Conservation (phyloP, 2,329 filamentous ascomycete species). For the Nothopassalora personata region DNA sequence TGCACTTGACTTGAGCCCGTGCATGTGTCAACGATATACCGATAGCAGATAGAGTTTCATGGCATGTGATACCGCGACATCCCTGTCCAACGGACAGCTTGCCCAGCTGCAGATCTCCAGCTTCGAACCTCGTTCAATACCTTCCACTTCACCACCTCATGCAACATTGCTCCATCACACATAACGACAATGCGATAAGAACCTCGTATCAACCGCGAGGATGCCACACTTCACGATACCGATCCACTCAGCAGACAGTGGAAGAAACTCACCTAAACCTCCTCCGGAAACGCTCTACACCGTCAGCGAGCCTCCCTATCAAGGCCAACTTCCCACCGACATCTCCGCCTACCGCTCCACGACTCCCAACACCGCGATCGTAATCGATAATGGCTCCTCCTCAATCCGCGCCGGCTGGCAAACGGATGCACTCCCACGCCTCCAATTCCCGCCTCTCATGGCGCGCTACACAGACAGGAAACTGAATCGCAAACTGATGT, state of each 20-base stretch:
- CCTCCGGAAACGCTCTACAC: conserved; percentile 49
- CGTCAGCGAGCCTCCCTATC: conserved; percentile 56
- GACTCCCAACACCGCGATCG: conserved; percentile 63
- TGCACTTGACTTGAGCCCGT: no score
- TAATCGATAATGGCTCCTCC: conserved; percentile 97
- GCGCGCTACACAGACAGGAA: conserved; percentile 94
- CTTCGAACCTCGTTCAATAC: not conserved
- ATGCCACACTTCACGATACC: conserved; percentile 36
- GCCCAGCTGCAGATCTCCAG: not conserved
- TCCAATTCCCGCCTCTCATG: conserved; percentile 82
- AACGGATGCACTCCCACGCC: conserved; percentile 74
- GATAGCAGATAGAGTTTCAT: not conserved
- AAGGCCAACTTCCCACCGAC: conserved; percentile 53
- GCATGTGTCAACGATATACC: no score
- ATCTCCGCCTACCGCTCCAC: conserved; percentile 68
- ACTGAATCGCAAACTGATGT: conserved; percentile 82
- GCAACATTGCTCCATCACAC: not conserved
- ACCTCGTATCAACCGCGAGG: not conserved
- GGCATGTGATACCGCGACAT: conserved; percentile 1
- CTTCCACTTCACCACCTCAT: not conserved
- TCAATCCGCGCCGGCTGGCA: conserved; percentile 92
- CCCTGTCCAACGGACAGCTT: not conserved
- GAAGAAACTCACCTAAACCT: conserved; percentile 47
- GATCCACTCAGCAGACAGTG: conserved; percentile 21
- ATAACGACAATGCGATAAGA: not conserved